These are phyloP conservation scores for Scleroderma bovista DNA, from an alignment of 768 basidiomycete species.

Conservation along the genomic window DNA sequence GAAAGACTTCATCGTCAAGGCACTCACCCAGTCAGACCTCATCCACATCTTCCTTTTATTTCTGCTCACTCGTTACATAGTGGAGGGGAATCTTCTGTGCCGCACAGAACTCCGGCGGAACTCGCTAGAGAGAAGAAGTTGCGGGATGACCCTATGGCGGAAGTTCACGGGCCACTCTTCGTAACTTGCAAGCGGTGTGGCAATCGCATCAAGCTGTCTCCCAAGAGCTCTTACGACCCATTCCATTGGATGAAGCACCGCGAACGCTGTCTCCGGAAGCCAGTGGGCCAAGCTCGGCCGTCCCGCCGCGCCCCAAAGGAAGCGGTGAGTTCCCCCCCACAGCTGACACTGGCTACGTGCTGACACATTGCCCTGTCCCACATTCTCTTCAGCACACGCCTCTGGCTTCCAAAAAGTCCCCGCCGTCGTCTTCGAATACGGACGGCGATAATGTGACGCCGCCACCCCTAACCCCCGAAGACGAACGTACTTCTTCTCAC, in stretches of 20 bases:
- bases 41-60: conserved; percentile 2
- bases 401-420: conserved; percentile 16
- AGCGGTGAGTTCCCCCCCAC: conserved; percentile 12
- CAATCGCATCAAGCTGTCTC: conserved; percentile 56
- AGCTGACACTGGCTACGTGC: neutral
- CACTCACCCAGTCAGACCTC: conserved; percentile 15
- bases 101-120: conserved; percentile 37
- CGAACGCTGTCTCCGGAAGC: conserved; percentile 50
- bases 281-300: conserved; percentile 17
- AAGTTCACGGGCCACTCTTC: conserved; percentile 43
- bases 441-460: conserved; percentile 29
- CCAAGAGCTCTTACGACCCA: conserved; percentile 60
- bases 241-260: conserved; percentile 67
- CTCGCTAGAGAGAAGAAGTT: conserved; percentile 46
- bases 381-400: conserved; percentile 13
- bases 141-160: conserved; percentile 47
- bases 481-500: conserved; percentile 20
- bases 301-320: conserved; percentile 16
- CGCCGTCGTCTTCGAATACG: conserved; percentile 24
- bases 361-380: conserved; percentile 3
- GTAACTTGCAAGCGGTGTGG: conserved; percentile 55
- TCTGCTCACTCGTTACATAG: conserved; percentile 10
- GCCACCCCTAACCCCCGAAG: conserved; percentile 34
- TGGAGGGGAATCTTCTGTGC: conserved; percentile 13
- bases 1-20: conserved; percentile 15